Conservation (phyloP, 768 basidiomycete genomes). For the Kwoniella newhampshirensis region DNA sequence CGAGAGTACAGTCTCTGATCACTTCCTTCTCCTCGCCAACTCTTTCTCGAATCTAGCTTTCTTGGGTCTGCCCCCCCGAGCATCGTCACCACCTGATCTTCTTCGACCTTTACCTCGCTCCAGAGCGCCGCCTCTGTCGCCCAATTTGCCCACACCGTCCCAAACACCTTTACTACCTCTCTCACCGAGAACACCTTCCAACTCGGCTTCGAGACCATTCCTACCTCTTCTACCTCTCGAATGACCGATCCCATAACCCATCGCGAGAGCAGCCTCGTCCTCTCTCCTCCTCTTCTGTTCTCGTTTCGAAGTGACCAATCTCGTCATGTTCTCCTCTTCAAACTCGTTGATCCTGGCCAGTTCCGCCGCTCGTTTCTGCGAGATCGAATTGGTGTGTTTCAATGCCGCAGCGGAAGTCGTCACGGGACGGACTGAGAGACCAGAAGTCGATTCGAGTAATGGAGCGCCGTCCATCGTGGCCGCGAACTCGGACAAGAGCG, state of each 20-base stretch:
- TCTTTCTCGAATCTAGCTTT: conserved; percentile 12
- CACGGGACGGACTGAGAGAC: conserved; percentile 51
- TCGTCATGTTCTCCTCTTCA: conserved; percentile 92
- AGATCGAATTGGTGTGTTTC: conserved; percentile 54
- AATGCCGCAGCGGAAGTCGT: conserved; percentile 16
- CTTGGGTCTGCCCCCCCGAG: conserved; percentile 1
- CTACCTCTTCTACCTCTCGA: conserved; percentile 40
- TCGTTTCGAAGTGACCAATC: conserved; percentile 84
- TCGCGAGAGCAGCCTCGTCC: conserved; percentile 83
- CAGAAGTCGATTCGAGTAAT: conserved; percentile 52
- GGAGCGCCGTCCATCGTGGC: conserved; percentile 49
- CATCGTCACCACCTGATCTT: conserved; percentile 7
- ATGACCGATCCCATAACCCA: conserved; percentile 61
- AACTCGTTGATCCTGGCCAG: conserved; percentile 78
- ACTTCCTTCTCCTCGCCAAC: conserved; percentile 6
- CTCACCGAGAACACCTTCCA: conserved; percentile 52
- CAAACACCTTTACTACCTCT: conserved; percentile 47
- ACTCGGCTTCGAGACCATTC: conserved; percentile 52
- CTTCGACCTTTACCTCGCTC: conserved; percentile 24
- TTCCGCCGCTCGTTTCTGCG: conserved; percentile 71
- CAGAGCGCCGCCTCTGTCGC: conserved; percentile 18
- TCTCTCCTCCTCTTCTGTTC: conserved; percentile 68
- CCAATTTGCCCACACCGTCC: conserved; percentile 46
- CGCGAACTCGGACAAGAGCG: conserved; percentile 52
- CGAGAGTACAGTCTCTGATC: too few relatives aligned